Percentiles rank a stretch among this genome's conserved stretches.
Evolutionary conservation across 179 eudicot genomes (phyloP).

Genomic region (Beta macrorhiza): DNA sequence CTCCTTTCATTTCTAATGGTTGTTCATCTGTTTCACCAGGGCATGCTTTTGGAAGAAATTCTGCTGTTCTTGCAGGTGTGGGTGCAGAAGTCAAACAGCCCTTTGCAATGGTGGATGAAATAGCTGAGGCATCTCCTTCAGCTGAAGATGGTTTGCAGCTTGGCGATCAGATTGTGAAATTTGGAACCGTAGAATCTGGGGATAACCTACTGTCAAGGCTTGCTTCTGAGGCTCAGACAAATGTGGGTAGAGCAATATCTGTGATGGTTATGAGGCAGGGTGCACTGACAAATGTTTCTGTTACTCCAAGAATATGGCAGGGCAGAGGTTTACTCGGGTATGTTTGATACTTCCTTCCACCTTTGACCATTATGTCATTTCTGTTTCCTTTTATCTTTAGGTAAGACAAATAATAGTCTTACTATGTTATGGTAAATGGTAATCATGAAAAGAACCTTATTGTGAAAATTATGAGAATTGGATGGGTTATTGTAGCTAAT

Average conservation of each 20-base stretch:
- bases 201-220: slow-evolving; percentile 62
- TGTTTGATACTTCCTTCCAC: slow-evolving; percentile 22
- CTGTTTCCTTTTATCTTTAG: not conserved
- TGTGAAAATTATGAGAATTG: too few relatives aligned
- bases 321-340: slow-evolving; percentile 94
- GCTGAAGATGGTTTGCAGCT: slow-evolving; percentile 96
- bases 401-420: not conserved
- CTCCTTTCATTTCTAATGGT: slow-evolving; percentile 12
- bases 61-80: slow-evolving; percentile 34
- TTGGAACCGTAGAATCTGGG: slow-evolving; percentile 75
- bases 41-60: slow-evolving; percentile 23
- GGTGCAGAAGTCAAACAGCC: slow-evolving; percentile 51
- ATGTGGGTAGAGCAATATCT: slow-evolving; percentile 49
- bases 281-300: slow-evolving; percentile 43
- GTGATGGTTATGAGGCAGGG: slow-evolving; percentile 77
- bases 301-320: slow-evolving; percentile 85
- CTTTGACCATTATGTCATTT: not conserved
- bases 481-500: too few relatives aligned
- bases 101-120: slow-evolving; percentile 90
- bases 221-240: slow-evolving; percentile 75
- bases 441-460: too few relatives aligned
- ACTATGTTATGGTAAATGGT: not conserved
- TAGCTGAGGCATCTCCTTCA: slow-evolving; percentile 82
- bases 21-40: slow-evolving; percentile 31
- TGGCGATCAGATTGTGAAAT: slow-evolving; percentile 89